Evolutionary conservation across 129 eudicot species (phyloP).

Genomic region (Chrysanthemum lavandulifolium): DNA sequence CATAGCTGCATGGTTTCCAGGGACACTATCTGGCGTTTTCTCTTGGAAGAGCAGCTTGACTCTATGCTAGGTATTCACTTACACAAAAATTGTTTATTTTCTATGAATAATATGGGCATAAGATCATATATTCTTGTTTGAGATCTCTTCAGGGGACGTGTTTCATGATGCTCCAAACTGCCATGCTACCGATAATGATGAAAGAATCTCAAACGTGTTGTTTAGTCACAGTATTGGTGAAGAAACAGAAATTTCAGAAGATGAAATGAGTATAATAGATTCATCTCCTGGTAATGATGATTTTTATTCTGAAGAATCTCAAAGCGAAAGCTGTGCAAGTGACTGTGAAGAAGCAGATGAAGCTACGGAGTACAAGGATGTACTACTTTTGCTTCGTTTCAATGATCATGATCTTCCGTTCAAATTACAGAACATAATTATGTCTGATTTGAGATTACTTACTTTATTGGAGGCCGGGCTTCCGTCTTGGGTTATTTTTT

Average conservation of each 20-base stretch:
- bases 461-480: constrained; percentile 89
- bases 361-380: constrained; percentile 64
- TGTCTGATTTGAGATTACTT: constrained; percentile 67
- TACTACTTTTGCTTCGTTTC: constrained; percentile 68
- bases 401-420: constrained; percentile 83
- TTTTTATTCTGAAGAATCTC: constrained; percentile 30
- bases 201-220: constrained; percentile 30
- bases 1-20: constrained; percentile 84
- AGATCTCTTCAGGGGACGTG: constrained; percentile 50
- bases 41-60: constrained; percentile 51
- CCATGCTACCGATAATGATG: constrained; percentile 19
- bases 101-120: neutral
- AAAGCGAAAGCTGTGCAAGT: constrained; percentile 12
- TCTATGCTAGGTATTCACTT: constrained; percentile 53
- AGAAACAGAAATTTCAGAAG: constrained; percentile 26
- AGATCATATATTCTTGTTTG: neutral
- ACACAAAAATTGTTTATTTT: neutral
- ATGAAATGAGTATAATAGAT: neutral
- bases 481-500: constrained; percentile 97
- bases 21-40: constrained; percentile 54
- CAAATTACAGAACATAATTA: constrained; percentile 53
- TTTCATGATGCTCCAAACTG: constrained; percentile 58
- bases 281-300: constrained; percentile 40
- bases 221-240: constrained; percentile 19
- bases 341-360: constrained; percentile 43